Conservation (phyloP, 108 stramenopile genomes). For the Nitzschia sp. region DNA sequence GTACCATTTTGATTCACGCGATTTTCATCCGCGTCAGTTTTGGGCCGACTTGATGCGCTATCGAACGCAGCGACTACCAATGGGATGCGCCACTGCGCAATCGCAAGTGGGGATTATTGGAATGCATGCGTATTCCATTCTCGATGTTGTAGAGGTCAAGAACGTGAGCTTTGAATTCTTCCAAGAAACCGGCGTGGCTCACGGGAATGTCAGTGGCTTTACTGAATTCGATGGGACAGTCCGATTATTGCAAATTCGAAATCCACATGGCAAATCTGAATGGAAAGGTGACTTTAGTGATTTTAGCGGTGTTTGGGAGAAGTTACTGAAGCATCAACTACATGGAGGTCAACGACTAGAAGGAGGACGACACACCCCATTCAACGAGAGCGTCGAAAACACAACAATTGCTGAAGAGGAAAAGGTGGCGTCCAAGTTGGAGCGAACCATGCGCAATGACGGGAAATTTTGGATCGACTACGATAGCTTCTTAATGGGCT, state of each 20-base stretch:
- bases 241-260: slow-evolving; percentile 79
- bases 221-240: slow-evolving; percentile 70
- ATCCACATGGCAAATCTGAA: slow-evolving; percentile 72
- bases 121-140: slow-evolving; percentile 92
- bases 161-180: slow-evolving; percentile 68
- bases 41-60: slow-evolving; percentile 58
- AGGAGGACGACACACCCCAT: too few relatives aligned
- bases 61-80: slow-evolving; percentile 50
- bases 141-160: slow-evolving; percentile 84
- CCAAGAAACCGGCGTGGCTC: slow-evolving; percentile 29
- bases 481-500: slow-evolving; percentile 69
- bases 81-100: slow-evolving; percentile 74
- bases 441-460: slow-evolving; percentile 63
- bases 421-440: slow-evolving; percentile 22
- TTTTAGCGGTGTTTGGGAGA: slow-evolving; percentile 47
- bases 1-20: slow-evolving; percentile 43
- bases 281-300: slow-evolving; percentile 82
- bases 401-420: not conserved
- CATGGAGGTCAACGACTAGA: slow-evolving; percentile 8
- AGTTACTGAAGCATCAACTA: slow-evolving; percentile 41
- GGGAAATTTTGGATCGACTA: slow-evolving; percentile 82
- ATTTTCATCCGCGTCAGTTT: slow-evolving; percentile 49
- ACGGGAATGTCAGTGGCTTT: slow-evolving; percentile 63
- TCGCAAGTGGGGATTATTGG: slow-evolving; percentile 80
- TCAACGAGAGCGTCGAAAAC: not conserved